A percentile compares a stretch with the other conserved stretches of the same genome.
phyloP scores from a whole-genome alignment of 768 basidiomycete species.

The Mycena leptocephala region DNA sequence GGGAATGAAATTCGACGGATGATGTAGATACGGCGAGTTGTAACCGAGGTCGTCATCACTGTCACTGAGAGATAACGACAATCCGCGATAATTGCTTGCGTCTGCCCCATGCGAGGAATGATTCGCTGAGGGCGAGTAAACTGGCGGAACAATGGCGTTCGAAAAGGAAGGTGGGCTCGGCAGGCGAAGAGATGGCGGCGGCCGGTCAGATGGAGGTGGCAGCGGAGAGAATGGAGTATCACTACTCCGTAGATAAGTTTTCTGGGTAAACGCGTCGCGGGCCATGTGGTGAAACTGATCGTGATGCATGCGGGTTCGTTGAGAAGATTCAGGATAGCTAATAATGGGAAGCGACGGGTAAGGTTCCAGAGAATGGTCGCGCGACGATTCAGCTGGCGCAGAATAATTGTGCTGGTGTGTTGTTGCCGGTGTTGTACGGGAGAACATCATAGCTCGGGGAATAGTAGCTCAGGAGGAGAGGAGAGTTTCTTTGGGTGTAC shows the following conservation, averaged over 20 bases:
- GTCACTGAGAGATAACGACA: background rate
- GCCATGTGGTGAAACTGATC: background rate
- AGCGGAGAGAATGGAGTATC: background rate
- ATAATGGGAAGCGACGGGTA: background rate
- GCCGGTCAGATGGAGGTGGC: slow-evolving; percentile 13
- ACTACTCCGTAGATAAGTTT: background rate
- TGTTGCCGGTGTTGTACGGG: background rate
- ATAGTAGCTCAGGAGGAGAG: background rate
- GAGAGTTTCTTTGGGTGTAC: background rate
- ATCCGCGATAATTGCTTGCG: background rate
- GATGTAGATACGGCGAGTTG: background rate
- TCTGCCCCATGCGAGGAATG: background rate
- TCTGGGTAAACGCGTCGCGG: background rate
- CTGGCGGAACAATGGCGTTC: background rate
- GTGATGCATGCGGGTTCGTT: slow-evolving; percentile 14
- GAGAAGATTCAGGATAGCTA: slow-evolving; percentile 19
- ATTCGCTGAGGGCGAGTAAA: background rate
- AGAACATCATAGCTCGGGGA: background rate
- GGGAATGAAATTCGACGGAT: slow-evolving; percentile 28
- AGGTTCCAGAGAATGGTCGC: background rate
- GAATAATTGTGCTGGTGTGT: background rate
- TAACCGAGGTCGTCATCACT: background rate
- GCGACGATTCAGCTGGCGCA: background rate
- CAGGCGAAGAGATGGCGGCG: slow-evolving; percentile 9
- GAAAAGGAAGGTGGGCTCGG: slow-evolving; percentile 15